Evolutionary conservation across 768 basidiomycete species (phyloP), one percentile per base, ranked within the genome.

Genomic region (Xerocomellus intermedius): DNA sequence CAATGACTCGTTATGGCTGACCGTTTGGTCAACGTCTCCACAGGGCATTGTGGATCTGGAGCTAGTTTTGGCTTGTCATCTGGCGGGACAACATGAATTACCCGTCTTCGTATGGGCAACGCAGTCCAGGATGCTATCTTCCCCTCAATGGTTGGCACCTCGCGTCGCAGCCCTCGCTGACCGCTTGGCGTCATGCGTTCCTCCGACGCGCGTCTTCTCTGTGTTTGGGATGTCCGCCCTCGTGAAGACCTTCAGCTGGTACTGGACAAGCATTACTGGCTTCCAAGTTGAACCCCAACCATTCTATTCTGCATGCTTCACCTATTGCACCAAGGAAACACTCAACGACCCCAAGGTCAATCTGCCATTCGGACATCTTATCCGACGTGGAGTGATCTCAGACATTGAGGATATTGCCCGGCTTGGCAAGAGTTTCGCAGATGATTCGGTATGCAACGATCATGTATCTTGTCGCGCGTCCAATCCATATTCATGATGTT

Each of bases 71-170:
- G 73, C 82, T 13, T 84, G 81, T 59, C 74, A 77, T 46, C 67
- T 67, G 43, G 76, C 73, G 54, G 72, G 70, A 19, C 57, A 75
- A 42, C 78, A 82, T 46, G 70, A 77, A 43, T 74, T 82, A 50
- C 83, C 82, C 28, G 68, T 82, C 52, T 84, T 83, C 64, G 58
- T 84, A 37, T 82, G 79, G 77, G 69, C 75, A 17, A 69, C 74
- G 8, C 69, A 67, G 21, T 64, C 53, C 42, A 55, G 64, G 16
- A 60, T 64, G 53, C 51, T 62, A 2, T 52, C 74, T 16, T 69
- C 54, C 14, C 30, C 48, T n/a, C 67, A 50, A 28, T 67, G 67
- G 67, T 63, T 79, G 30, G 48, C 41, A 7, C 70, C 69, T 42
- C 75, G 77, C 13, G 58, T 81, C 19, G 52, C 60, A 35, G 65